Evolutionary conservation across 345 rosid species (phyloP), one percentile per base, ranked within the genome.

Genomic region (Limnanthes douglasii): DNA sequence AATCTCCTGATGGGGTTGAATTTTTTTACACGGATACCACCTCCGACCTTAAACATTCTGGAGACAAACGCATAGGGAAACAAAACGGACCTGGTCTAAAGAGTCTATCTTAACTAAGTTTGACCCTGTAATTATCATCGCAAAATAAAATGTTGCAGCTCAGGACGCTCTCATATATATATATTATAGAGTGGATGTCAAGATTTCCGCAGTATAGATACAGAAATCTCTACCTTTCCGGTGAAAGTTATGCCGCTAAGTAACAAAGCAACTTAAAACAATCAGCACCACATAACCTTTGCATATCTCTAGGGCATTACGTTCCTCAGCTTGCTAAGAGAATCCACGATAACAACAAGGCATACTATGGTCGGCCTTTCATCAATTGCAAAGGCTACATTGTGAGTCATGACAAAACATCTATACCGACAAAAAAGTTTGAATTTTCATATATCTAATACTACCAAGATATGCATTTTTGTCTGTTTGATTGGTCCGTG

Each of bases 1-100:
- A 78, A 47, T 73, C 90, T 33, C 84, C 90, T 0, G 84, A 79
- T 37, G 90, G 90, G 2, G 90, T 78, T 29, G 90, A 84, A 44
- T 78, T 73, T 62, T 78, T 84, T 2, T 73, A 73, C 54, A 68
- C 90, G 39, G 74, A 78, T 22, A 70, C 75, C 20, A 73, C 59
- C 56, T 59, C 75, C 4, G 15, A 78, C 48, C 80, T 78, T 18
- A 37, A 50, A 41, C 66, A 66, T 37, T 55, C 84, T 1, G 92
- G 84, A 3, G 92, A 78, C 39, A 45, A 40, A 36, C 61, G 84
- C 24, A 74, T 84, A 45, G 76, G 90, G 70, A 37, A 8, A 3
- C 7, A 26, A 3, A 3, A 26, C n/a, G n/a, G n/a, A n/a, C n/a
- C n/a, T n/a, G n/a, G n/a, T n/a, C n/a, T n/a, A n/a, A n/a, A n/a